phyloP scores from a whole-genome alignment of 768 basidiomycete genomes.

The Boletellus emodensis region DNA sequence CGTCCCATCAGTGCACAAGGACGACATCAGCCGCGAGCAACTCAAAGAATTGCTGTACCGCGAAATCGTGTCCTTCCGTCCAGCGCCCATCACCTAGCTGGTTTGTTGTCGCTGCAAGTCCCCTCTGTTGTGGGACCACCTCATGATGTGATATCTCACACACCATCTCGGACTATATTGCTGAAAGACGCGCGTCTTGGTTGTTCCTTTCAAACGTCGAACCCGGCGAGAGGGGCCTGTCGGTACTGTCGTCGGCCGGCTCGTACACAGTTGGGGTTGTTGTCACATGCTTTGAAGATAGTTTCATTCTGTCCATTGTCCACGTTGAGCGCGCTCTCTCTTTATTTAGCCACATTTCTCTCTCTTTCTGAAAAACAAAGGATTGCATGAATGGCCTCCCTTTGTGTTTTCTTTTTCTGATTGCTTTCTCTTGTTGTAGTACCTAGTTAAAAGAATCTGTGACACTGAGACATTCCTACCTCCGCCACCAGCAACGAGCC shows the following conservation, averaged over 20 bases:
- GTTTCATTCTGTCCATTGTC: not conserved
- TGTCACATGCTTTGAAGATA: not conserved
- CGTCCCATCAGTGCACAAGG: conserved; percentile 72
- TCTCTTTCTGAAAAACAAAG: not conserved
- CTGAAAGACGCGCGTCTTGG: conserved; percentile 1
- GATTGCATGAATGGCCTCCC: not conserved
- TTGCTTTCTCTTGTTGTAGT: conserved; percentile 4
- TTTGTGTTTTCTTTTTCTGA: not conserved
- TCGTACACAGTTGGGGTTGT: not conserved
- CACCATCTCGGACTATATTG: conserved; percentile 4
- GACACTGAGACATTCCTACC: not conserved
- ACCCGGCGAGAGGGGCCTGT: not conserved
- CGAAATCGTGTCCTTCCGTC: conserved; percentile 89
- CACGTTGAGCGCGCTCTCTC: not conserved
- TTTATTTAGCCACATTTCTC: not conserved
- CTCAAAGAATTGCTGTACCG: conserved; percentile 92
- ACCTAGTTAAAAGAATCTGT: conserved; percentile 7
- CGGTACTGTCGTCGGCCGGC: not conserved
- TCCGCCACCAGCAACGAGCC: no score
- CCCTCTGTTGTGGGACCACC: no score
- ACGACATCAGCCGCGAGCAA: conserved; percentile 92
- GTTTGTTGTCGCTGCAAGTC: not conserved
- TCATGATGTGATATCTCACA: not conserved
- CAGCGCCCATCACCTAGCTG: conserved; percentile 46
- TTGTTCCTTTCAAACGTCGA: not conserved